Evolutionary conservation across 768 basidiomycete genomes (phyloP).

Genomic region (Rhizopogon vesiculosus): DNA sequence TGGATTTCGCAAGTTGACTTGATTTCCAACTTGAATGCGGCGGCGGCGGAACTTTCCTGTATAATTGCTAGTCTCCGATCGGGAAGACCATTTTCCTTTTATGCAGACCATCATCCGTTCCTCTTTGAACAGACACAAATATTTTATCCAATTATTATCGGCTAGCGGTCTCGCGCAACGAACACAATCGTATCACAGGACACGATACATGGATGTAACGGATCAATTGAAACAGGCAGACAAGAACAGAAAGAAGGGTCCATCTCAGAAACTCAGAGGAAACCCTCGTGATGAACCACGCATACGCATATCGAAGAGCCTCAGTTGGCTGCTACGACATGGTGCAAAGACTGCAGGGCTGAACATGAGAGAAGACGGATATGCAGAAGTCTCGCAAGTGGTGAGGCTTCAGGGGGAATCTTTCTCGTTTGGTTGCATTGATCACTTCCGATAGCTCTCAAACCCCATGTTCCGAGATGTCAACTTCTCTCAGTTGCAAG

Average conservation of each 20-base stretch:
- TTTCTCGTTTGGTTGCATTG: conserved; percentile 1
- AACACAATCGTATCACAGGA: neutral
- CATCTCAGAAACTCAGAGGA: conserved; percentile 49
- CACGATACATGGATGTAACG: neutral
- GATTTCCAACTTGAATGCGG: no score
- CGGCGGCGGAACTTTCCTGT: neutral
- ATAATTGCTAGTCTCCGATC: no score
- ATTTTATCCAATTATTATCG: neutral
- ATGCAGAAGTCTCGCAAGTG: conserved; percentile 74
- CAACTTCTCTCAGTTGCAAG: conserved; percentile 48
- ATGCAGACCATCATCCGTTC: conserved; percentile 9
- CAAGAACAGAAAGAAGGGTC: conserved; percentile 7
- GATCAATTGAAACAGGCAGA: conserved; percentile 7
- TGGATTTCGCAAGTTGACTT: neutral
- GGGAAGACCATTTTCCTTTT: neutral
- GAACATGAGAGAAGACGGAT: conserved; percentile 79
- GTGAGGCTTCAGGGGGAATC: conserved; percentile 42
- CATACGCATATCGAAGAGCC: conserved; percentile 74
- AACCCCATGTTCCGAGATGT: conserved; percentile 64
- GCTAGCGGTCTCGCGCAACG: neutral
- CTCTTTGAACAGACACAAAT: neutral
- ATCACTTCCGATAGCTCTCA: conserved; percentile 45
- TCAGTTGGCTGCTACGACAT: conserved; percentile 91
- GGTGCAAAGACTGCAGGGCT: conserved; percentile 76
- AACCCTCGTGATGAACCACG: conserved; percentile 59